phyloP scores from a whole-genome alignment of 306 rosid species.

The Hippophae tibetana region DNA sequence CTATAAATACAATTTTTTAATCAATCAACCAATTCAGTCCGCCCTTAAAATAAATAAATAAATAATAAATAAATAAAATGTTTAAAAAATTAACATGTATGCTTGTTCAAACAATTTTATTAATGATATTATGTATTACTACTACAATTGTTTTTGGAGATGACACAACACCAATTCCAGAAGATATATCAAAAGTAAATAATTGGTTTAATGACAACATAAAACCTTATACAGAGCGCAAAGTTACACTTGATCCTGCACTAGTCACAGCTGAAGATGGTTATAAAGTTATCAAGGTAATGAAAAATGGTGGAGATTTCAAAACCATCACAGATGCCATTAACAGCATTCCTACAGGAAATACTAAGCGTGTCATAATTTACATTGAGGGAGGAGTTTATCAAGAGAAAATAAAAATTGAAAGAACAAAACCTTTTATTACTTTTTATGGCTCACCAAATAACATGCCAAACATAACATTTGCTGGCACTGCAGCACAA shows the following conservation, averaged over 20 bases:
- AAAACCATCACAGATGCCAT: constrained; percentile 39
- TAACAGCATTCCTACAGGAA: constrained; percentile 34
- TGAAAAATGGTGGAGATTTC: constrained; percentile 41
- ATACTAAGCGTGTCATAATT: constrained; percentile 40
- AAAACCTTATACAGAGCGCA: neutral
- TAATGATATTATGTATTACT: neutral
- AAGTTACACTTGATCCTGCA: constrained; percentile 23
- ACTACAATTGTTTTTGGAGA: constrained; percentile 11
- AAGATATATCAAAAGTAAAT: constrained; percentile 9
- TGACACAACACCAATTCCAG: constrained; percentile 20
- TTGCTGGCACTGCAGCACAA: constrained; percentile 23
- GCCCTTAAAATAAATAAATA: neutral
- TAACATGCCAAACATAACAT: constrained; percentile 31
- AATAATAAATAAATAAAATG: neutral
- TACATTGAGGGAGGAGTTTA: constrained; percentile 45
- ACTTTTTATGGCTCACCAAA: constrained; percentile 30
- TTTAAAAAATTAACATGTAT: neutral
- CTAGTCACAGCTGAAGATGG: constrained; percentile 34
- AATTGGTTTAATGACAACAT: constrained; percentile 35
- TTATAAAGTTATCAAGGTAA: constrained; percentile 30
- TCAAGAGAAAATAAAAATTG: constrained; percentile 42
- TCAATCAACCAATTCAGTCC: no score
- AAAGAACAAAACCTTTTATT: constrained; percentile 33
- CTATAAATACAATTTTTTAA: neutral
- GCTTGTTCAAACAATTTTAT: constrained; percentile 5